Percentiles rank a stretch among this genome's conserved stretches.
phyloP scores from a whole-genome alignment of 805 yeast genomes.

The Nakazawaea peltata region DNA sequence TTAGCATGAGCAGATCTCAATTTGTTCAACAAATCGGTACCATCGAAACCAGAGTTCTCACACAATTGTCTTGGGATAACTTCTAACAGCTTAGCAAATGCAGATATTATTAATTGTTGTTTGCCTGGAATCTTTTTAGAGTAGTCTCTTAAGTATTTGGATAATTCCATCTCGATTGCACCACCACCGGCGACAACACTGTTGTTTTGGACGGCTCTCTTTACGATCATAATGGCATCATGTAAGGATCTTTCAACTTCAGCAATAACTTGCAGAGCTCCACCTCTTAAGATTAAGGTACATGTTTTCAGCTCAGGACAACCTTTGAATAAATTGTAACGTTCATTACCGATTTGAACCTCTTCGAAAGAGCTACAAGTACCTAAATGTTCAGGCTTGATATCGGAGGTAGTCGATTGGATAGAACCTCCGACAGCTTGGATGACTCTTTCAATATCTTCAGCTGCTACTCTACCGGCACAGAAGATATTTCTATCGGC shows the following conservation, averaged over 20 bases:
- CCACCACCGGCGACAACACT: conserved; percentile 98
- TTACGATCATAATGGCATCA: conserved; percentile 98
- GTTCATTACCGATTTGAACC: conserved; percentile 90
- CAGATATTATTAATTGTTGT: conserved; percentile 86
- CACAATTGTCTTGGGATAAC: conserved; percentile 95
- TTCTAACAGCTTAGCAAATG: conserved; percentile 92
- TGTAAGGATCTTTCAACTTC: conserved; percentile 97
- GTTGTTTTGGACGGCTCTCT: conserved; percentile 83
- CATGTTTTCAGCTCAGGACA: conserved; percentile 91
- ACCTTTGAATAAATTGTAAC: conserved; percentile 89
- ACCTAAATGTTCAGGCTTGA: conserved; percentile 67
- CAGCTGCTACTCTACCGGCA: conserved; percentile 88
- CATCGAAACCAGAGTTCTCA: conserved; percentile 98
- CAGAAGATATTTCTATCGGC: conserved; percentile 95
- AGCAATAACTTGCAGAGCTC: conserved; percentile 97
- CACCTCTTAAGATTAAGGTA: conserved; percentile 91
- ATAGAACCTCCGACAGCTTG: conserved; percentile 91
- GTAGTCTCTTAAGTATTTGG: conserved; percentile 79
- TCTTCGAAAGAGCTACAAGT: conserved; percentile 85
- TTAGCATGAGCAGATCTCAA: conserved; percentile 91
- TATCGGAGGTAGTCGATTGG: conserved; percentile 71
- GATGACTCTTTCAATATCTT: conserved; percentile 88
- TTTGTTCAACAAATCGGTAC: conserved; percentile 86
- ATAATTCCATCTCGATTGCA: conserved; percentile 96
- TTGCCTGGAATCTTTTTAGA: conserved; percentile 89